Evolutionary conservation across 2,329 filamentous ascomycete species (phyloP).

Genomic region (Cordyceps farinosa): DNA sequence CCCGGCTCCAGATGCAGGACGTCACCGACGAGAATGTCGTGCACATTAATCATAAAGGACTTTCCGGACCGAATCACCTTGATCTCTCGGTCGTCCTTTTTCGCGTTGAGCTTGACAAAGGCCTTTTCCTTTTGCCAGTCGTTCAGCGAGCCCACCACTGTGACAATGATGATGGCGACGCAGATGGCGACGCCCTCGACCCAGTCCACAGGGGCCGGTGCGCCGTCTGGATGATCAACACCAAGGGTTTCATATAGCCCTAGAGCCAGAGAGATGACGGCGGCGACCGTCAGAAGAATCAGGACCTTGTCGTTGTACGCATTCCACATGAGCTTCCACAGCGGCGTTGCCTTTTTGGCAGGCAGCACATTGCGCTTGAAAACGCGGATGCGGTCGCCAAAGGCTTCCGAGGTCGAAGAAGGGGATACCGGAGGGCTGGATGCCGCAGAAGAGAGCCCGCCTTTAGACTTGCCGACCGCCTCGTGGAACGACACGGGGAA

Average conservation of each 20-base stretch:
- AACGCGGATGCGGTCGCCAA: conserved; percentile 18
- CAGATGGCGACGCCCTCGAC: conserved; percentile 65
- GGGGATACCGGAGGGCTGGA: conserved; percentile 51
- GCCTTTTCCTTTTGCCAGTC: conserved; percentile 67
- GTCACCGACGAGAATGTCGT: conserved; percentile 66
- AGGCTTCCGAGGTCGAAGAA: conserved; percentile 1
- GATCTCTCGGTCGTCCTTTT: conserved; percentile 62
- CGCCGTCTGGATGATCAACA: conserved; percentile 23
- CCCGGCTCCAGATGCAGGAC: conserved; percentile 66
- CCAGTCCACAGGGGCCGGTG: conserved; percentile 53
- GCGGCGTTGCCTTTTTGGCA: conserved; percentile 58
- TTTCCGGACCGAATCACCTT: conserved; percentile 66
- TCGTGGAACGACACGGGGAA: conserved; percentile 67
- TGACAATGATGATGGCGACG: conserved; percentile 62
- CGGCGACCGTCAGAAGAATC: conserved; percentile 65
- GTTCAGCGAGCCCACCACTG: conserved; percentile 59
- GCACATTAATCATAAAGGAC: conserved; percentile 59
- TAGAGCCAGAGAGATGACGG: conserved; percentile 63
- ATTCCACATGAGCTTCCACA: conserved; percentile 62
- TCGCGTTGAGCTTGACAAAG: conserved; percentile 58
- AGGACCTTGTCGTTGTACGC: conserved; percentile 73
- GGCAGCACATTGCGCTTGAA: conserved; percentile 55
- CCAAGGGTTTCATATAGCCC: conserved; percentile 66
- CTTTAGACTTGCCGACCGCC: conserved; percentile 30
- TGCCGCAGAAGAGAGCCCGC: conserved; percentile 42